Base-by-base conservation (phyloP, 2,329 filamentous ascomycete genomes). In the Metarhizium album region DNA sequence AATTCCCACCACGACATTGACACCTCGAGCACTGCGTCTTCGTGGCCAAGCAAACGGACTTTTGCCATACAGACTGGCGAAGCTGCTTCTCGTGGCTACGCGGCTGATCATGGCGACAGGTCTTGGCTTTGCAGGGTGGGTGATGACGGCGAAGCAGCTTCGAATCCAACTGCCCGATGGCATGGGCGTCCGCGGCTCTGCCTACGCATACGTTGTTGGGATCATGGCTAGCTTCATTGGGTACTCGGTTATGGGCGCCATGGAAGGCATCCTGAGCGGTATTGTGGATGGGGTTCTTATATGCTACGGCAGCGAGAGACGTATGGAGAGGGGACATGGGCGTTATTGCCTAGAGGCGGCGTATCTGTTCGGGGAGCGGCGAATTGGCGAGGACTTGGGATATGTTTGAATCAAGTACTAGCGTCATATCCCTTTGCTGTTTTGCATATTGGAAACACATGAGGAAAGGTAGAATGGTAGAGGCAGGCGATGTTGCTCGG, bases 51-150 rank as follows among this genome's bases (percentile, higher is more conserved):
- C 69, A 60, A 63, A 72, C 45, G 75, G 82, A 1, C 74, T 95
- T n/a, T 73, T 93, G 23, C 86, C 93, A 0, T 98, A 97, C 65
- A 82, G 88, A 4, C 81, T 97, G 8, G 87, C 93, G 1, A 97
- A 96, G 66, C 77, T 97, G 27, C 78, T 98, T 7, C 80, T 98
- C 3, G 88, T 96, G 59, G 89, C 91, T 3, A 93, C 90, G 1
- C 82, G 91, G 18, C 87, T 91, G 64, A 86, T 96, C 61, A 95
- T 96, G 81, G 88, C 89, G 0, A 82, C 90, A 45, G 87, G 84
- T 0, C 79, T 98, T 29, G 91, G 91, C 1, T 95, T 97, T 61
- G 90, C 87, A 3, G 91, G 89, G n/a, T 98, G 93, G 93, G 88
- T 97, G 8, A 86, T 88, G 45, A 95, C 90, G 35, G 90, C 93